These are phyloP conservation scores for Candida nonsorbophila DNA, from an alignment of 805 yeast genomes.

Conservation along the genomic window DNA sequence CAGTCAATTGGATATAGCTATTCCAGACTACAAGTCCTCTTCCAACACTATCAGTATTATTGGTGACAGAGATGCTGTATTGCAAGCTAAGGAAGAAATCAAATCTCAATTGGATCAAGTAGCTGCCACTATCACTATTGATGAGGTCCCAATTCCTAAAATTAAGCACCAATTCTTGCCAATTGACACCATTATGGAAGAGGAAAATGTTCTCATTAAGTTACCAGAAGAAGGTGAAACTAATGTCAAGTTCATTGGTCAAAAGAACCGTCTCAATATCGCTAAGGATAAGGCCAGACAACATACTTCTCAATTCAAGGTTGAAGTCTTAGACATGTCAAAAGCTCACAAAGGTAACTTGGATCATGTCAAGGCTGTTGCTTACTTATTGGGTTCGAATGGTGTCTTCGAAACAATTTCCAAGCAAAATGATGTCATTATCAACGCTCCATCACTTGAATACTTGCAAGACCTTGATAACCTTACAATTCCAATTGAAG, in stretches of 20 bases:
- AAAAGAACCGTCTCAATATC: constrained; percentile 42
- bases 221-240: constrained; percentile 46
- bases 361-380: constrained; percentile 70
- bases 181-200: constrained; percentile 44
- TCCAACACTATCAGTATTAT: constrained; percentile 42
- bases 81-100: constrained; percentile 50
- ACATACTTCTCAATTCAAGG: constrained; percentile 52
- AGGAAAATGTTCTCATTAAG: constrained; percentile 52
- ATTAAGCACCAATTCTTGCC: constrained; percentile 67
- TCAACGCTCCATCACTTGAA: constrained; percentile 33
- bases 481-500: constrained; percentile 52
- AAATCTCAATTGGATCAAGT: constrained; percentile 41
- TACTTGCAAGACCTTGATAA: constrained; percentile 33
- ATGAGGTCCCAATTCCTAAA: constrained; percentile 60
- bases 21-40: constrained; percentile 34
- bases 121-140: constrained; percentile 41
- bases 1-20: constrained; percentile 23
- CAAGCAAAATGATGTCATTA: constrained; percentile 27
- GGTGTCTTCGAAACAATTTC: constrained; percentile 42
- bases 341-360: constrained; percentile 82
- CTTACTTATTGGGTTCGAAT: constrained; percentile 56
- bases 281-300: constrained; percentile 63
- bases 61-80: constrained; percentile 68
- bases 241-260: constrained; percentile 60
- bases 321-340: constrained; percentile 74